These are phyloP conservation scores for Phoma sp. DNA, from an alignment of 2,329 filamentous ascomycete species.

Conservation along the genomic window DNA sequence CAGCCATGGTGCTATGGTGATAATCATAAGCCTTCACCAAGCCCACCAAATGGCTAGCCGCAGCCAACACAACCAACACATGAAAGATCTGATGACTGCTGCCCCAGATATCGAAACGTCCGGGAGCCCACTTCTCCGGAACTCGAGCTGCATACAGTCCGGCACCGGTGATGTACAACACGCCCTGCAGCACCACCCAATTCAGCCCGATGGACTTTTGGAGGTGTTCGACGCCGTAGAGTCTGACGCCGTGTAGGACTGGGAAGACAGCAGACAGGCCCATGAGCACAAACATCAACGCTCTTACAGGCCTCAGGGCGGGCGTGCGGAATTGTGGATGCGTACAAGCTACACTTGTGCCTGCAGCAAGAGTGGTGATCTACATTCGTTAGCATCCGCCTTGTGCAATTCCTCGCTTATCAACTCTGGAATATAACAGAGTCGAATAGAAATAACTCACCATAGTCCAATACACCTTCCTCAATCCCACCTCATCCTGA, in stretches of 20 bases:
- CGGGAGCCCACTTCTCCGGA: conserved; percentile 81
- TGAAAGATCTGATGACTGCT: conserved; percentile 98
- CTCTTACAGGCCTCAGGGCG: conserved; percentile 81
- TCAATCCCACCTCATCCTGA: conserved; percentile 67
- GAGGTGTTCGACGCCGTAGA: conserved; percentile 73
- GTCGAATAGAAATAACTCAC: no score
- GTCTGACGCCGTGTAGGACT: conserved; percentile 74
- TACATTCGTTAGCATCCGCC: conserved; percentile 48
- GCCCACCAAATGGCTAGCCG: conserved; percentile 79
- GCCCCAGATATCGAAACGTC: conserved; percentile 87
- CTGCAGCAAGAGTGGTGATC: conserved; percentile 80
- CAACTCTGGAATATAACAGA: not conserved
- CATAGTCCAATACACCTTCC: conserved; percentile 76
- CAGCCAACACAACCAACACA: conserved; percentile 83
- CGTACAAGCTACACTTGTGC: conserved; percentile 78
- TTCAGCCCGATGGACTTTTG: conserved; percentile 77
- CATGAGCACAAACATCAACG: conserved; percentile 87
- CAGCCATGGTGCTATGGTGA: conserved; percentile 62
- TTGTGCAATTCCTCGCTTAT: no score
- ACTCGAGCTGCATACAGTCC: conserved; percentile 84
- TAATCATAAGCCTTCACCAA: conserved; percentile 86
- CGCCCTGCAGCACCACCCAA: conserved; percentile 82
- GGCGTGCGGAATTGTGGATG: conserved; percentile 85
- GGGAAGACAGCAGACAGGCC: conserved; percentile 85
- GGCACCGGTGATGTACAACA: conserved; percentile 85